Base-by-base conservation (phyloP, 495 filamentous ascomycete species). In the Bryoglossum gracile region DNA sequence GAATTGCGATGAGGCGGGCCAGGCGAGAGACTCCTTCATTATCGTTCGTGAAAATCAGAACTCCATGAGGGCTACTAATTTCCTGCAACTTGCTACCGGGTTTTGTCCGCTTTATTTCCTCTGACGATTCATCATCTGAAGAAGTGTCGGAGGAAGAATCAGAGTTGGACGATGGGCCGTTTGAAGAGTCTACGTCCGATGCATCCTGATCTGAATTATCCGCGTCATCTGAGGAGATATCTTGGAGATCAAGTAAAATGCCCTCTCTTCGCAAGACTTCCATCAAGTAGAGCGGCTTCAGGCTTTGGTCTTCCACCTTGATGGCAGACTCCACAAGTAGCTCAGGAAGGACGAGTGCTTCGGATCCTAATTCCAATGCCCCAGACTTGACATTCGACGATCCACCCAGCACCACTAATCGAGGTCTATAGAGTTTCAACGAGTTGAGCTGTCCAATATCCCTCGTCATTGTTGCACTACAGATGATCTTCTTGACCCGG, bases 381-480 rank as follows among this genome's bases (percentile, higher is more conserved):
- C 58, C 54, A 9, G 63, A 56, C 13, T 63, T 57, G 4, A 63
- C 63, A 16, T 55, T 62, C 0, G 64, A 53, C 18, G 65, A 58
- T 14, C 74, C 67, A 43, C 86, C 82, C 9, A 96, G 74, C 8
- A 89, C 73, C 3, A 97, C 75, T 50, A 96, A 67, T 41, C 75
- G 81, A 10, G 92, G 92, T 50, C 82, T 74, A 2, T 71, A 69
- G 17, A 98, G 74, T 46, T 77, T 84, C 38, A 98, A 62, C 0
- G 73, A 78, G 34, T 80, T 83, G 37, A 98, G 62, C 50, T 89
- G 86, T 14, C 84, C 83, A 28, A 94, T 70, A 62, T 97, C 91
- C 24, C 78, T 74, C 2, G 89, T 95, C 86, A 98, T 94, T 0
- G 94, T 96, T 6, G 92, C 92, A 61, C 87, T 94, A 9, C 96